Base-by-base conservation (phyloP, 2,329 filamentous ascomycete genomes). In the Colletotrichum endophyticum region DNA sequence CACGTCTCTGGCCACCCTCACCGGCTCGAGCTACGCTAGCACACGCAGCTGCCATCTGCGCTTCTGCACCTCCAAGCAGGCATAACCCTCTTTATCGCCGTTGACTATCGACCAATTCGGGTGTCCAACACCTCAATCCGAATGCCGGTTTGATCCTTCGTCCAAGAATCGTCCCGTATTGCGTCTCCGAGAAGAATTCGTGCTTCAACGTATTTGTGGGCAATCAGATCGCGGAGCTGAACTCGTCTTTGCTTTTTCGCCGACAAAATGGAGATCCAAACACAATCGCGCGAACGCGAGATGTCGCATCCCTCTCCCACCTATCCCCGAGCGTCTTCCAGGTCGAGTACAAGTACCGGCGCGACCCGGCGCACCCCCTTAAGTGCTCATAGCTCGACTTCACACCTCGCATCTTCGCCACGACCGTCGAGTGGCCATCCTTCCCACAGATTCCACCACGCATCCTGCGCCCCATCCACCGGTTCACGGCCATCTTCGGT, bases 271-370 rank as follows among this genome's bases (percentile, higher is more conserved):
- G 76, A 78, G 16, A 44, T 44, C 16, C 56, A 57, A 32, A 57
- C 36, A 15, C 69, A 73, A n/a, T 39, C 66, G 22, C 69, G 76
- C 36, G 73, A 77, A 49, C 74, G 77, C n/a, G 73, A 75, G 36
- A 72, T 73, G 61, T 63, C 70, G 19, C 67, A 61, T 22, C 57
- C 72, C 28, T 76, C 77, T 30, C 67, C 80, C 19, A 72, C 73
- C 53, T 81, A 85, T 77, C 82, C 85, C 77, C 88, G 88, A 74
- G 85, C 85, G 12, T 82, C 86, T 36, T 91, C 89, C 16, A 85
- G 87, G 75, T 86, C 88, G 25, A 90, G 87, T 74, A 87, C 77
- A 32, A 72, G 72, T 70, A 78, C 72, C 13, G 64, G 66, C 44
- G 69, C 57, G 6, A 69, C 72, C 56, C 70, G 77, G 61, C 53